phyloP scores from a whole-genome alignment of 352 stramenopile species.

The Pythium insidiosum region DNA sequence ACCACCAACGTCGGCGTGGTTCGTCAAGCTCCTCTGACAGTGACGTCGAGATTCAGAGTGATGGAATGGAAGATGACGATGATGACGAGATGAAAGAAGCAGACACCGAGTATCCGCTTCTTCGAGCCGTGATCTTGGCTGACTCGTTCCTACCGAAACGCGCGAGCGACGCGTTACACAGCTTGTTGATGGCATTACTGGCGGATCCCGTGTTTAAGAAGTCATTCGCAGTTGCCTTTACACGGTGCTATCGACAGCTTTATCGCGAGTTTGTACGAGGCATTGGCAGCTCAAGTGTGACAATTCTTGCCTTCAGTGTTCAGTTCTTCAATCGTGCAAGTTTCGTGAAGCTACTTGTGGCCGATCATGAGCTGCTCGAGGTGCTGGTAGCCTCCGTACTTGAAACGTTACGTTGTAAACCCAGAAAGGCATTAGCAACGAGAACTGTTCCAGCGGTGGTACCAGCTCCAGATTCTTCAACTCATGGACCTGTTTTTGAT shows the following conservation, averaged over 20 bases:
- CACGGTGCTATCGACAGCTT: conserved; percentile 87
- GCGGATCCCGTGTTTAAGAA: conserved; percentile 96
- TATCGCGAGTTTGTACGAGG: conserved; percentile 72
- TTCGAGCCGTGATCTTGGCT: conserved; percentile 74
- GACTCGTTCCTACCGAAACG: conserved; percentile 79
- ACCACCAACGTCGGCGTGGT: conserved; percentile 7
- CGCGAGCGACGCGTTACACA: conserved; percentile 81
- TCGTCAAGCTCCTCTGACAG: no score
- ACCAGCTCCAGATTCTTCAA: no score
- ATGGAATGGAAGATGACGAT: no score
- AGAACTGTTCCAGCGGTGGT: neutral
- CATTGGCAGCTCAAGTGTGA: conserved; percentile 80
- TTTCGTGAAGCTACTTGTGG: conserved; percentile 89
- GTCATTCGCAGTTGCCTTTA: conserved; percentile 93
- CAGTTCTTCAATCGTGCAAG: conserved; percentile 98
- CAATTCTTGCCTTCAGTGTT: conserved; percentile 90
- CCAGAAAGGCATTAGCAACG: no score
- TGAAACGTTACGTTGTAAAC: conserved; percentile 57
- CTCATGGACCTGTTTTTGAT: no score
- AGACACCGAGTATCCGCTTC: conserved; percentile 39
- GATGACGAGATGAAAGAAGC: conserved; percentile 20
- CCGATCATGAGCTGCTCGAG: conserved; percentile 64
- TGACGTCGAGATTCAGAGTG: no score
- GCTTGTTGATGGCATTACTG: conserved; percentile 93
- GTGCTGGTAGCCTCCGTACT: conserved; percentile 63